These are phyloP conservation scores for Babesia bovis DNA, from an alignment of 169 alveolate species.

Conservation along the genomic window DNA sequence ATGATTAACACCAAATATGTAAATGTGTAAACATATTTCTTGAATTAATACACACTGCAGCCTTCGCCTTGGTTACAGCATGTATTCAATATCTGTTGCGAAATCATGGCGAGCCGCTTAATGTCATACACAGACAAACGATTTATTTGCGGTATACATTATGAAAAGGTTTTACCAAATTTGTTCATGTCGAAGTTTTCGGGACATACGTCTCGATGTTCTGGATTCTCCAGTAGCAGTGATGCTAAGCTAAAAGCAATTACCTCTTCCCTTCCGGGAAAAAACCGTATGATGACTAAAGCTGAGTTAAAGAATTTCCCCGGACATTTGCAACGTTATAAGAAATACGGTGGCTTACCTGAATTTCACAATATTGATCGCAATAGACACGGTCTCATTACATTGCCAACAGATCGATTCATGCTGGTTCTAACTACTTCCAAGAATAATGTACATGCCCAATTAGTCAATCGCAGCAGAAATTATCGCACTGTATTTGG, in stretches of 20 bases:
- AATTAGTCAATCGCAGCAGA: conserved; percentile 78
- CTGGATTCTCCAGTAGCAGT: background rate
- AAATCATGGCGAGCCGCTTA: background rate
- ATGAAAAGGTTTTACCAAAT: background rate
- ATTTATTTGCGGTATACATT: background rate
- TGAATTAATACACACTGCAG: no score
- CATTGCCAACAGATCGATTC: conserved; percentile 84
- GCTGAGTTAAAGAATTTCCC: conserved; percentile 62
- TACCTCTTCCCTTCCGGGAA: conserved; percentile 15
- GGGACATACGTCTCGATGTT: background rate
- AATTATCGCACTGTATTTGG: conserved; percentile 79
- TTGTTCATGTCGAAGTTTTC: background rate
- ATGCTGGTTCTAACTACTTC: conserved; percentile 79
- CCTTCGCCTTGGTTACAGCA: no score
- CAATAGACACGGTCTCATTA: conserved; percentile 77
- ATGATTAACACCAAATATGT: no score
- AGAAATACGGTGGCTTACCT: conserved; percentile 68
- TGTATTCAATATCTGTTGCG: no score
- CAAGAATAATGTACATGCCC: conserved; percentile 85
- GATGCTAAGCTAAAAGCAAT: conserved; percentile 13
- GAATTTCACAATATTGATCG: conserved; percentile 87
- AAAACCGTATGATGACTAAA: conserved; percentile 52
- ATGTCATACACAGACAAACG: background rate
- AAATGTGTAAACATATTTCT: no score
- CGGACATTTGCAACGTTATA: conserved; percentile 59